phyloP scores from a whole-genome alignment of 441 rosid genomes.

The Erodium moschatum region DNA sequence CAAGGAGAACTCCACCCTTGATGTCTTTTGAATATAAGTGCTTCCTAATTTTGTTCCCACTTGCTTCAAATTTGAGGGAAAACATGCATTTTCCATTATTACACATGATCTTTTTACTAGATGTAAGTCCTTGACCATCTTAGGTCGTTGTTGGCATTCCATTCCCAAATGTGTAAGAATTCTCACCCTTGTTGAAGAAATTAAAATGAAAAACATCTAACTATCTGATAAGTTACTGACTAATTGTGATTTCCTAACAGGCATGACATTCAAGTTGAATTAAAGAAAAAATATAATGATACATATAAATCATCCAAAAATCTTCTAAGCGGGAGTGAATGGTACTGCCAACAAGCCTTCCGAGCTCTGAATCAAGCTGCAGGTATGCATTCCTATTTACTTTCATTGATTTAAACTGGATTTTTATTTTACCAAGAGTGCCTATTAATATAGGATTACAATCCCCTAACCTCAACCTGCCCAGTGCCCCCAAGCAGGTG shows the following conservation, averaged over 20 bases:
- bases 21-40: background rate
- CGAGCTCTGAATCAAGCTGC: constrained; percentile 95
- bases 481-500: too few species aligned
- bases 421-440: too few species aligned
- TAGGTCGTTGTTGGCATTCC: constrained; percentile 97
- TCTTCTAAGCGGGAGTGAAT: constrained; percentile 85
- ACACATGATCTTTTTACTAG: constrained; percentile 9
- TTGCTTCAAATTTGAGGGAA: constrained; percentile 5
- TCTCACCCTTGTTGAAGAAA: constrained; percentile 14
- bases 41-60: constrained; percentile 7
- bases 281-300: constrained; percentile 87
- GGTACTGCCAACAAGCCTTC: constrained; percentile 98
- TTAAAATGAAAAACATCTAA: constrained; percentile 3
- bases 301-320: constrained; percentile 61
- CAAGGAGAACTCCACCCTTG: background rate
- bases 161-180: constrained; percentile 82
- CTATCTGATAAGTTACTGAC: constrained; percentile 22
- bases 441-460: too few species aligned
- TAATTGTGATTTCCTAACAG: constrained; percentile 37
- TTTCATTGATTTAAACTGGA: constrained; percentile 12
- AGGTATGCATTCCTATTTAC: constrained; percentile 38
- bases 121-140: constrained; percentile 42
- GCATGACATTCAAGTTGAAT: constrained; percentile 64
- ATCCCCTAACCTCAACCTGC: too few species aligned
- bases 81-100: constrained; percentile 10